Percentiles rank a stretch among this genome's conserved stretches.
These are phyloP conservation scores for Borovskyia barvae DNA, from an alignment of 208 protist species.

Conservation along the genomic window DNA sequence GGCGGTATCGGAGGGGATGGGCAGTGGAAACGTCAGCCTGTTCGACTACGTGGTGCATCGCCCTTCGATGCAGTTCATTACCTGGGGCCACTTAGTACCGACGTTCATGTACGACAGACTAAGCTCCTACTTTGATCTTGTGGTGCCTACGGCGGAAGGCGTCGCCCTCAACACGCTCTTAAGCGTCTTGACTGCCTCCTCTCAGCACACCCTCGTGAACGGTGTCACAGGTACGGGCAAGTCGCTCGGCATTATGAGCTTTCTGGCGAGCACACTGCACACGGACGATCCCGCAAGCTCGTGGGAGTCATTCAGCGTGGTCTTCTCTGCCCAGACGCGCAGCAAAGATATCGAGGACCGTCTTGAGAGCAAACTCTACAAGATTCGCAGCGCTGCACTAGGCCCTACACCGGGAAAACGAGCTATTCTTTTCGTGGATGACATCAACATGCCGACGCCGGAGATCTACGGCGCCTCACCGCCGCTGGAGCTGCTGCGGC, in stretches of 20 bases:
- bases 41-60: slow-evolving; percentile 94
- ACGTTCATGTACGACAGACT: slow-evolving; percentile 86
- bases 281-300: slow-evolving; percentile 72
- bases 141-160: slow-evolving; percentile 95
- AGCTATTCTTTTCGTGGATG: slow-evolving; percentile 93
- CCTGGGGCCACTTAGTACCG: slow-evolving; percentile 90
- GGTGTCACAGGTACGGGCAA: slow-evolving; percentile 96
- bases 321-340: slow-evolving; percentile 93
- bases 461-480: slow-evolving; percentile 95
- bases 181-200: slow-evolving; percentile 61
- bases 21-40: slow-evolving; percentile 55
- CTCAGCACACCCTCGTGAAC: slow-evolving; percentile 88
- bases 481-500: slow-evolving; percentile 94
- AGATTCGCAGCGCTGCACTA: slow-evolving; percentile 86
- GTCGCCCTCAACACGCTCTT: slow-evolving; percentile 85
- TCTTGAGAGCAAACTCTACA: slow-evolving; percentile 93
- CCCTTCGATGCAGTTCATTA: slow-evolving; percentile 83
- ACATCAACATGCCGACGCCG: slow-evolving; percentile 95
- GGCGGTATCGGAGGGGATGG: not conserved
- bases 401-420: slow-evolving; percentile 89
- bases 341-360: slow-evolving; percentile 92
- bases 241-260: slow-evolving; percentile 76
- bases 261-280: slow-evolving; percentile 58
- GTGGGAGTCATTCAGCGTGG: slow-evolving; percentile 89
- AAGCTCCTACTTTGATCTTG: slow-evolving; percentile 92